Base-by-base conservation (phyloP, 352 stramenopile species). In the Pythium plurisporium region DNA sequence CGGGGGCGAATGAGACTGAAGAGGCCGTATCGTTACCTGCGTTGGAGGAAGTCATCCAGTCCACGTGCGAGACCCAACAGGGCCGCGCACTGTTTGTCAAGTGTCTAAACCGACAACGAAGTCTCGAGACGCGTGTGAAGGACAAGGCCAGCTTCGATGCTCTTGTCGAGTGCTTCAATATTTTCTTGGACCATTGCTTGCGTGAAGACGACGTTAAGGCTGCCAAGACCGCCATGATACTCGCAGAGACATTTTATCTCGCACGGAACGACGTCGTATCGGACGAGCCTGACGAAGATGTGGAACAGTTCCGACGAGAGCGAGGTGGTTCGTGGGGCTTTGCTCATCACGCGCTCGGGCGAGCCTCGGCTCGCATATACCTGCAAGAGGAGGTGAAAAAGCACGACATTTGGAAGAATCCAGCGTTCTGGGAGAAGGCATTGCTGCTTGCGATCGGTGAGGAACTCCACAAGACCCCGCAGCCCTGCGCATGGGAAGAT, bases 151-250 rank as follows among this genome's bases (percentile, higher is more conserved):
- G 74, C 56, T 94, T 94, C 22, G 67, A 84, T 29, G 68, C 56
- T 9, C 65, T 94, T 0, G 76, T 89, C 2, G 38, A 60, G 26
- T 92, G 82, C 55, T 91, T 91, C 41, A 63, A 88, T 51, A 70
- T 68, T 10, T 94, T 92, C 52, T 61, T 94, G 1, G 73, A 87
- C 52, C 72, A 84, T 29, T 94, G 84, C 42, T 72, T 90, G 17
- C 76, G 66, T 29, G 73, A 92, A 51, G 80, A 90, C 43, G 82
- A 94, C 53, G 75, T 91, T 38, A 92, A 92, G 55, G 80, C 82
- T 2, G 82, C 84, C 41, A 94, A 94, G 68, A 94, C 82, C 1
- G 84, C 84, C 27, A 94, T 94, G 80, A 94, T 94, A 34, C 69
- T 94, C 23, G 79, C 84, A 1, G 84, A 91, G 44, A 94, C 84